A percentile compares a stretch with the other conserved stretches of the same genome.
Conservation (phyloP, 805 yeast species). For the Candida mattraensis region DNA sequence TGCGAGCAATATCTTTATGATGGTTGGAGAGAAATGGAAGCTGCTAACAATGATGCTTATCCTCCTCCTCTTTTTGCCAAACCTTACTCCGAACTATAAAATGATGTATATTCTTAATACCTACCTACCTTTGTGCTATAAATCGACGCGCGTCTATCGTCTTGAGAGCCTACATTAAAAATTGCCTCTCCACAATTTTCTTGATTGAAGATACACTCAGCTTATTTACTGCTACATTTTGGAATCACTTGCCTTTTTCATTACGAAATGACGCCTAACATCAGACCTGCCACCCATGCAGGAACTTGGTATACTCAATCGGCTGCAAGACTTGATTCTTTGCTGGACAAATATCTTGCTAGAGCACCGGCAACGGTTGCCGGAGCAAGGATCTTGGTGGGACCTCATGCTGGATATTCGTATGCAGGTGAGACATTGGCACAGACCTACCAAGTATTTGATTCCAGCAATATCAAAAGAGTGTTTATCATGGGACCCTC, state of each 20-base stretch:
- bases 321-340: constrained; percentile 42
- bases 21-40: constrained; percentile 37
- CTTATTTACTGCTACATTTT: neutral
- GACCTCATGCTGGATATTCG: constrained; percentile 88
- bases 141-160: too few species aligned
- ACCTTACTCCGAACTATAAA: constrained; percentile 24
- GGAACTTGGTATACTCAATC: constrained; percentile 83
- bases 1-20: constrained; percentile 31
- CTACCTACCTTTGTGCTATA: too few species aligned
- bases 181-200: too few species aligned
- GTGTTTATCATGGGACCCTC: constrained; percentile 90
- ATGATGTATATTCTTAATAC: neutral
- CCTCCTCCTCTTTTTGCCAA: constrained; percentile 29
- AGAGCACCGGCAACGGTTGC: constrained; percentile 34
- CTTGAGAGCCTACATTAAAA: too few species aligned
- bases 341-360: constrained; percentile 49
- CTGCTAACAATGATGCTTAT: constrained; percentile 30
- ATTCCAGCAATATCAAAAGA: constrained; percentile 52
- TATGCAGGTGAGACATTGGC: constrained; percentile 81
- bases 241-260: neutral
- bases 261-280: neutral
- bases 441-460: constrained; percentile 73
- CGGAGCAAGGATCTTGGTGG: constrained; percentile 53
- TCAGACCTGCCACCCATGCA: constrained; percentile 74
- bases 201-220: too few species aligned